Conservation (phyloP, 306 rosid genomes). For the Cicer cuneatum region DNA sequence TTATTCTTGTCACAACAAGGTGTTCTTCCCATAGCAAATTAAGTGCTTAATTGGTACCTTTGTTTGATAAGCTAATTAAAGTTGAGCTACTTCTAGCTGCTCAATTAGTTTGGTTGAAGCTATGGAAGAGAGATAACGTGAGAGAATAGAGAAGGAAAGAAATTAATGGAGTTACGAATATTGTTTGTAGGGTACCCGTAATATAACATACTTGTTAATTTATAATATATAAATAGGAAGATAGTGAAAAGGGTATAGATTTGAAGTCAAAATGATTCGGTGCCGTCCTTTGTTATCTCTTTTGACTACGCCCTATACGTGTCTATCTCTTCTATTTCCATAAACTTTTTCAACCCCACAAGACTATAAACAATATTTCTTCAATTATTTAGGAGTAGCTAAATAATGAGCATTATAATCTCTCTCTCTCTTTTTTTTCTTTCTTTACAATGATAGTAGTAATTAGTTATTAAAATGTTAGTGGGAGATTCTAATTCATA, state of each 20-base stretch:
- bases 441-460: no score
- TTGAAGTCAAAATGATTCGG: slow-evolving; percentile 79
- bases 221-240: slow-evolving; percentile 60
- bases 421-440: no score
- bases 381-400: no score
- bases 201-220: slow-evolving; percentile 37
- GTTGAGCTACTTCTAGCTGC: not conserved
- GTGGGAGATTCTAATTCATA: no score
- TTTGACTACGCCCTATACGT: slow-evolving; percentile 54
- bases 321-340: slow-evolving; percentile 48
- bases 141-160: slow-evolving; percentile 28
- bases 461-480: no score
- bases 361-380: no score
- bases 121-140: slow-evolving; percentile 32
- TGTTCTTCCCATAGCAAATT: slow-evolving; percentile 71
- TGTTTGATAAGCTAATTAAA: no score
- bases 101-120: slow-evolving; percentile 18
- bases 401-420: no score
- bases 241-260: not conserved
- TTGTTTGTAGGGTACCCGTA: slow-evolving; percentile 53
- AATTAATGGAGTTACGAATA: not conserved
- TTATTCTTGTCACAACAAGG: slow-evolving; percentile 89
- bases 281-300: slow-evolving; percentile 69
- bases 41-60: not conserved
- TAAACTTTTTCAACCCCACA: no score